Evolutionary conservation across 176 grass and related monocot species (phyloP).

Genomic region (Luzula sylvatica): DNA sequence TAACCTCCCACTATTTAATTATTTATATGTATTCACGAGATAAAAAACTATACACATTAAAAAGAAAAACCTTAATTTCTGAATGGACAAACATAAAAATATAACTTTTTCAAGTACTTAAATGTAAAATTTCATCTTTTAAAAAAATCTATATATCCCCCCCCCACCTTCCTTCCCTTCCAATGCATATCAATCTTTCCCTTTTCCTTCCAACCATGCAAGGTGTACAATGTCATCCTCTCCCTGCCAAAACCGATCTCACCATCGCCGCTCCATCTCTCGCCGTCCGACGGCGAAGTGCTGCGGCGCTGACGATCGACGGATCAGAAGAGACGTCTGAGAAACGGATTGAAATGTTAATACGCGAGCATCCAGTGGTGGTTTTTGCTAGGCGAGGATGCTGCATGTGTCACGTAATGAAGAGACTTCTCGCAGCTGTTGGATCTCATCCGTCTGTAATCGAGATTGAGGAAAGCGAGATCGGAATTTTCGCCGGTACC

Average conservation of each 20-base stretch:
- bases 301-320: constrained; percentile 47
- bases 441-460: constrained; percentile 84
- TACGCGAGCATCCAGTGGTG: constrained; percentile 71
- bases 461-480: constrained; percentile 54
- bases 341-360: constrained; percentile 34
- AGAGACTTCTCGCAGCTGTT: constrained; percentile 51
- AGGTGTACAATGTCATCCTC: constrained; percentile 29
- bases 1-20: too few species aligned
- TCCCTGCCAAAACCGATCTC: constrained; percentile 5
- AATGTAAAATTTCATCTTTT: not conserved
- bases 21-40: too few species aligned
- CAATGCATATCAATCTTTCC: not conserved
- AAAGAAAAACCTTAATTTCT: too few species aligned
- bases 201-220: constrained; percentile 24
- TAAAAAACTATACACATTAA: too few species aligned
- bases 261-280: not conserved
- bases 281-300: constrained; percentile 19
- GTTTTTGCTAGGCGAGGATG: constrained; percentile 57
- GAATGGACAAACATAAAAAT: too few species aligned
- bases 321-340: constrained; percentile 38
- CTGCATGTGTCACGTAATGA: constrained; percentile 97
- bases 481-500: constrained; percentile 24
- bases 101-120: not conserved
- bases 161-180: not conserved
- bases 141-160: constrained; percentile 30